Conservation (phyloP, 768 basidiomycete genomes). For the Kwoniella sp. region DNA sequence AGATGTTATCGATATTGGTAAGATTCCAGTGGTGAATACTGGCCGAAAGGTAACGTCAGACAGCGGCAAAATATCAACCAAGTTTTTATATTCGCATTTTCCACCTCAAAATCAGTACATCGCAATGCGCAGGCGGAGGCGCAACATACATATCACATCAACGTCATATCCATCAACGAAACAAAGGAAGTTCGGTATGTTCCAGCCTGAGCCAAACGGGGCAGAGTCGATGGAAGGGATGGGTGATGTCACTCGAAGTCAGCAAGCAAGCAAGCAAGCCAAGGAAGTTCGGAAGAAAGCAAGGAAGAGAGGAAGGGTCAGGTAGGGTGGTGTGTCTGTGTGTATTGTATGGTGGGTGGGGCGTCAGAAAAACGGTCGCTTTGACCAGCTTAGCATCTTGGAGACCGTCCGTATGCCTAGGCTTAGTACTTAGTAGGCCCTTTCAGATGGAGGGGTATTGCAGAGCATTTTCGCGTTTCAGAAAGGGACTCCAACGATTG, state of each 20-base stretch:
- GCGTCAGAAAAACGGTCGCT: too few relatives aligned
- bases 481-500: too few relatives aligned
- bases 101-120: not conserved
- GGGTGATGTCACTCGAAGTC: constrained; percentile 15
- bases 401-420: not conserved
- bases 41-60: not conserved
- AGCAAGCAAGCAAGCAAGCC: too few relatives aligned
- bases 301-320: too few relatives aligned
- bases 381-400: not conserved
- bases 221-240: not conserved
- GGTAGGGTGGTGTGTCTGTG: too few relatives aligned
- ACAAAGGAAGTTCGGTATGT: constrained; percentile 16
- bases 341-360: too few relatives aligned
- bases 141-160: not conserved
- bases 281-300: not conserved
- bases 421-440: too few relatives aligned
- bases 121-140: not conserved
- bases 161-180: constrained; percentile 5
- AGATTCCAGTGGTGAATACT: not conserved
- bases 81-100: not conserved
- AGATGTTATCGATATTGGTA: not conserved
- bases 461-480: not conserved
- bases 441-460: not conserved
- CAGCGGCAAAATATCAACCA: not conserved
- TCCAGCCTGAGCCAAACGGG: too few relatives aligned